phyloP scores from a whole-genome alignment of 1,284 basidiomycete species.

The Schizophyllum commune region DNA sequence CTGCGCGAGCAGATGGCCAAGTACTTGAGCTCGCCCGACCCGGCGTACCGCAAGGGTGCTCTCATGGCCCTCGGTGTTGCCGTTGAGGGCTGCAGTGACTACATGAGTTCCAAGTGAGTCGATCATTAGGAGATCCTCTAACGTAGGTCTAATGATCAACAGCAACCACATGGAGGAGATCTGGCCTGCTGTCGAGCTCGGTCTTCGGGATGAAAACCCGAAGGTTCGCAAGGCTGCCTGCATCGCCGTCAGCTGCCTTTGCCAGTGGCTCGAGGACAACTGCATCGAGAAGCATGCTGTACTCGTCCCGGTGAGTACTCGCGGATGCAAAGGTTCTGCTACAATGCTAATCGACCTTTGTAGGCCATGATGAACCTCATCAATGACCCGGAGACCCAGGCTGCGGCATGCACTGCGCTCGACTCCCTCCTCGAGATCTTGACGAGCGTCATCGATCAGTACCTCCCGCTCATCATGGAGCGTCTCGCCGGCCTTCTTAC shows the following conservation, averaged over 20 bases:
- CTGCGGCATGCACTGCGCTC: conserved; percentile 90
- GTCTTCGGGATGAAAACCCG: conserved; percentile 79
- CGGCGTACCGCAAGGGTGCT: conserved; percentile 81
- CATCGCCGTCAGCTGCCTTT: conserved; percentile 91
- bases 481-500: conserved; percentile 83
- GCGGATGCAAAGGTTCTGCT: not conserved
- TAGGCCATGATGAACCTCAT: conserved; percentile 88
- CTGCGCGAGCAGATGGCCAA: conserved; percentile 76
- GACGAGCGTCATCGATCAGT: conserved; percentile 85
- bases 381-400: conserved; percentile 83
- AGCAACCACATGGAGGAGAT: conserved; percentile 70
- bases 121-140: too few species aligned
- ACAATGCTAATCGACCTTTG: not conserved
- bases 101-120: conserved; percentile 66
- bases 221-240: conserved; percentile 93
- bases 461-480: conserved; percentile 95
- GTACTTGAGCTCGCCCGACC: conserved; percentile 79
- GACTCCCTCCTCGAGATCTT: conserved; percentile 96
- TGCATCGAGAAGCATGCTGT: conserved; percentile 79
- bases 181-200: conserved; percentile 92
- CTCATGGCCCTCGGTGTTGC: conserved; percentile 95
- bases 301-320: conserved; percentile 72
- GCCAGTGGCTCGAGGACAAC: conserved; percentile 97
- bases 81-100: conserved; percentile 98
- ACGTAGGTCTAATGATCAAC: too few species aligned